These are phyloP conservation scores for Nicotiana sylvestris DNA, from an alignment of 257 asterid species.

Conservation along the genomic window DNA sequence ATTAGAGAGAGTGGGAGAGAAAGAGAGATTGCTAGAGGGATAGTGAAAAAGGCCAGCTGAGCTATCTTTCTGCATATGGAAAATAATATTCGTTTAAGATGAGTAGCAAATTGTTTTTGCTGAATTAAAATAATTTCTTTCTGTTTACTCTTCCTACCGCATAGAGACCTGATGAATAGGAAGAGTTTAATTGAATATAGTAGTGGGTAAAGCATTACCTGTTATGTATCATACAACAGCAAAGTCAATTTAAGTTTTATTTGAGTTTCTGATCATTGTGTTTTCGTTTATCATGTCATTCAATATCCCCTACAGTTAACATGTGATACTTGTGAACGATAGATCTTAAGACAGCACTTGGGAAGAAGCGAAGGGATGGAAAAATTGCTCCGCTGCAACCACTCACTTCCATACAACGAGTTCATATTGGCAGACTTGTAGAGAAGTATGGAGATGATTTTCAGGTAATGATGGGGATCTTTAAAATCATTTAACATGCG, in stretches of 20 bases:
- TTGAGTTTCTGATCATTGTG: background rate
- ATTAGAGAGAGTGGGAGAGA: background rate
- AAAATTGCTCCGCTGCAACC: slow-evolving; percentile 59
- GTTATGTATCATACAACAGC: background rate
- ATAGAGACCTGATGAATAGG: background rate
- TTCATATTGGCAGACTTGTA: slow-evolving; percentile 56
- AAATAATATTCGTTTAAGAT: background rate
- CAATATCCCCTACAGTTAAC: background rate
- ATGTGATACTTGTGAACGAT: background rate
- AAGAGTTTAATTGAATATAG: background rate
- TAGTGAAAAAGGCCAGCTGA: no score
- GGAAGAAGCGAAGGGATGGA: slow-evolving; percentile 83
- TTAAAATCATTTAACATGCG: background rate
- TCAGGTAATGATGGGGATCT: slow-evolving; percentile 35
- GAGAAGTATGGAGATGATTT: slow-evolving; percentile 81
- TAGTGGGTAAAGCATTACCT: background rate
- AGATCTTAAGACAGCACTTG: slow-evolving; percentile 88
- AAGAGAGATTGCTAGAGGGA: background rate
- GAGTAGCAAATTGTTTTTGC: background rate
- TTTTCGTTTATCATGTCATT: background rate
- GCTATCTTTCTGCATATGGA: background rate
- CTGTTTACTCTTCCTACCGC: background rate
- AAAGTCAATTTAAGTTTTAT: background rate
- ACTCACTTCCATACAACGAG: slow-evolving; percentile 67
- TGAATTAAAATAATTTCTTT: background rate